Evolutionary conservation across 1,139 yeast species (phyloP), one percentile per base, ranked within the genome.

Genomic region (Suhomyces coccinellae): DNA sequence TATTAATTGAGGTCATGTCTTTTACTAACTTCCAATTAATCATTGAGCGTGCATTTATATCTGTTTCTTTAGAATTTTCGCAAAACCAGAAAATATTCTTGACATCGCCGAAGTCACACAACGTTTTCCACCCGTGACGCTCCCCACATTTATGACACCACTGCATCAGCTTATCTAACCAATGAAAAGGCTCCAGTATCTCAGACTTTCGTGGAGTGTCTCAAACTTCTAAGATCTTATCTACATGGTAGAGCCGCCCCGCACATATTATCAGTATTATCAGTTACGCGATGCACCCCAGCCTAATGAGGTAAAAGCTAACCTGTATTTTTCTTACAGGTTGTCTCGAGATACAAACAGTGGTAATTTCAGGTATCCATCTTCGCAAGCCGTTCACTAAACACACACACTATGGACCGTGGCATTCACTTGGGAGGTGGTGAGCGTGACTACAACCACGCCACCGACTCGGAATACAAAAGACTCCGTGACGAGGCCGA

Each of bases 401-500:
- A n/a, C 17, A 10, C 28, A 30, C 29, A 10, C 26, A 39, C 12
- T 7, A 43, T 61, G 35, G 68, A 70, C 48, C 66, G 75, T 59
- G 77, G 77, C 1, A 68, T 61, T n/a, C 66, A 65, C 44, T 60
- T 71, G 39, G 66, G 64, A 22, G 67, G 62, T 40, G 66, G 58
- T 28, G 71, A 71, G 37, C 67, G 71, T 47, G 91, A 84, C 59
- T 85, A 85, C 57, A 86, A 86, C 62, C 95, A 85, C 65, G 88
- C 86, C 1, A 73, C 81, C 4, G 95, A 86, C 63, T 58, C 67
- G 3, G 75, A 82, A 58, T 91, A 88, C 65, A 77, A 79, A 54
- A 69, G 74, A 35, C 76, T 85, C 34, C 76, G 98, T 48, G 72
- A 74, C 11, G 66, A 79, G 56, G 98, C 98, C 2, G 83, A 84